Percentiles rank a stretch among this genome's conserved stretches.
phyloP scores from a whole-genome alignment of 441 rosid species.

The Croton setiger region DNA sequence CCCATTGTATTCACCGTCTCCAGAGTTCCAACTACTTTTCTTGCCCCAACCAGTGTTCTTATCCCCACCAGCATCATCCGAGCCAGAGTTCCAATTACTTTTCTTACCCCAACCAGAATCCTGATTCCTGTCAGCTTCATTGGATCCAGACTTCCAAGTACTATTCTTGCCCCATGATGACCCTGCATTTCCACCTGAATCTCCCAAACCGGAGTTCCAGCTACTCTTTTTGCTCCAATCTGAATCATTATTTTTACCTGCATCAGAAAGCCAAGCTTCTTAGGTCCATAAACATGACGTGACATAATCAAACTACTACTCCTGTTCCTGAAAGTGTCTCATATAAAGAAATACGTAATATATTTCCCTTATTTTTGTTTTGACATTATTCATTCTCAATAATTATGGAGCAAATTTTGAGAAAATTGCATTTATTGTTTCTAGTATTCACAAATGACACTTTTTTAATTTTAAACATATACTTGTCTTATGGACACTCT shows the following conservation, averaged over 20 bases:
- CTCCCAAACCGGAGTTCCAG: constrained; percentile 7
- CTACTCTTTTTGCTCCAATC: constrained; percentile 4
- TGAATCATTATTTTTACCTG: constrained; percentile 8
- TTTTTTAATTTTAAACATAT: too few relatives aligned
- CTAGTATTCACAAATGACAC: too few relatives aligned
- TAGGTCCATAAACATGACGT: not conserved
- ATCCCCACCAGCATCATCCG: constrained; percentile 13
- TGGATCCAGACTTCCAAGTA: constrained; percentile 10
- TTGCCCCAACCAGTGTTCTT: constrained; percentile 30
- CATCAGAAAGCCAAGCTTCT: not conserved
- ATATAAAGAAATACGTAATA: too few relatives aligned
- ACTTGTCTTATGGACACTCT: too few relatives aligned
- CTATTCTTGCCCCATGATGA: constrained; percentile 15
- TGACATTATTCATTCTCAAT: too few relatives aligned
- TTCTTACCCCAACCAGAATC: constrained; percentile 35
- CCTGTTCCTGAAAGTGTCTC: too few relatives aligned
- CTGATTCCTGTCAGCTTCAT: not conserved
- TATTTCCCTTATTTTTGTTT: too few relatives aligned
- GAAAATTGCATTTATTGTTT: too few relatives aligned
- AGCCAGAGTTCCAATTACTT: constrained; percentile 24
- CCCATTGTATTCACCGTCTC: constrained; percentile 34
- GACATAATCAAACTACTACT: not conserved
- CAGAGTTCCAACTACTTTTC: constrained; percentile 37
- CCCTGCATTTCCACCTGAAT: constrained; percentile 9
- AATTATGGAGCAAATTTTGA: too few relatives aligned